phyloP scores from a whole-genome alignment of 73 alveolate genomes.

The Paramecium sexaurelia region DNA sequence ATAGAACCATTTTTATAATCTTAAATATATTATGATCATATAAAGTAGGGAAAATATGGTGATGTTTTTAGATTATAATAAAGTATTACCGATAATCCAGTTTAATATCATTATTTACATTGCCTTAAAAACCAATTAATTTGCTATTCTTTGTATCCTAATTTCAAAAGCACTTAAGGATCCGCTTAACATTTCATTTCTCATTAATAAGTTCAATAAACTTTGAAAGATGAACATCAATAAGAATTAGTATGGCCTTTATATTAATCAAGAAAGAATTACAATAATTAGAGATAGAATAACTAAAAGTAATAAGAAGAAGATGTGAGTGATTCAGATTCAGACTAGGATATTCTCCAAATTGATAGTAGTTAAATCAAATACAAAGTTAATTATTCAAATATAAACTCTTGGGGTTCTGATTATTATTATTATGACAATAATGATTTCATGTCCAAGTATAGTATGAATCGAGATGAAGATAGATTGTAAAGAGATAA shows the following conservation, averaged over 20 bases:
- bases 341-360: conserved; percentile 36
- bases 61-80: not conserved
- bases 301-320: conserved; percentile 10
- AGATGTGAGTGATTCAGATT: conserved; percentile 43
- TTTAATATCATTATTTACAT: not conserved
- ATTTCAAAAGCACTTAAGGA: not conserved
- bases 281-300: not conserved
- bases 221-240: conserved; percentile 6
- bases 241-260: conserved; percentile 12
- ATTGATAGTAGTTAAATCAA: not conserved
- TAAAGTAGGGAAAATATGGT: not conserved
- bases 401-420: not conserved
- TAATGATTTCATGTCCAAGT: not conserved
- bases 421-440: not conserved
- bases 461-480: conserved; percentile 1
- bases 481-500: not conserved
- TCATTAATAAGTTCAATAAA: too few relatives aligned
- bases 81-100: not conserved
- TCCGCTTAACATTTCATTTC: conserved; percentile 34
- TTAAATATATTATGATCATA: not conserved
- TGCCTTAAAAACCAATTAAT: not conserved
- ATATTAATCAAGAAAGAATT: not conserved
- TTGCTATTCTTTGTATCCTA: not conserved
- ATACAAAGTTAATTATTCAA: not conserved
- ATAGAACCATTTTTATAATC: conserved; percentile 20